A percentile compares a stretch with the other conserved stretches of the same genome.
Conservation (phyloP, 176 grass and related monocot genomes). For the Echinochloa phyllopogon region DNA sequence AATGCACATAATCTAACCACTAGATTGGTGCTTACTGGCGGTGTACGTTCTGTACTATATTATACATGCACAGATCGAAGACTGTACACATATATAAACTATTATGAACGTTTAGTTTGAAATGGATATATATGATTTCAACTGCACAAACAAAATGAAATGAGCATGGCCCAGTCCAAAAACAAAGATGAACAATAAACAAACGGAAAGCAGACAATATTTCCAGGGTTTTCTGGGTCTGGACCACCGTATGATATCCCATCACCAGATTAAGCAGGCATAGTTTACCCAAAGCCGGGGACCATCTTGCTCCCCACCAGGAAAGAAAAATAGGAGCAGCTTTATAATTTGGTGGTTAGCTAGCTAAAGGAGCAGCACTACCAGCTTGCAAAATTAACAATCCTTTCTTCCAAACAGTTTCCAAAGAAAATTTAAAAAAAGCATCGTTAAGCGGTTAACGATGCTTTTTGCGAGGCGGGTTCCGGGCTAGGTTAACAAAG, state of each 20-base stretch:
- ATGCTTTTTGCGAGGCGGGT: slow-evolving; percentile 23
- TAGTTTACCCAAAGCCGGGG: slow-evolving; percentile 24
- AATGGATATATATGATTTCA: not conserved
- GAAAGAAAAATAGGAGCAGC: not conserved
- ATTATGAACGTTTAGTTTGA: not conserved
- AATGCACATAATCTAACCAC: slow-evolving; percentile 23
- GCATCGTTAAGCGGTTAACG: slow-evolving; percentile 33
- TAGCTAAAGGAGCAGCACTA: slow-evolving; percentile 46
- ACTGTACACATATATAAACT: not conserved
- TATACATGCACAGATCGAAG: not conserved
- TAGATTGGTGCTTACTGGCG: slow-evolving; percentile 20
- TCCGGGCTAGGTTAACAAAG: slow-evolving; percentile 23
- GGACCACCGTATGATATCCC: slow-evolving; percentile 39
- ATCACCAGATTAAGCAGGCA: slow-evolving; percentile 1
- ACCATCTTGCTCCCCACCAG: slow-evolving; percentile 10
- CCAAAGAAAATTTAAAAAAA: not conserved
- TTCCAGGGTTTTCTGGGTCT: slow-evolving; percentile 5
- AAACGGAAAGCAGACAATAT: slow-evolving; percentile 18
- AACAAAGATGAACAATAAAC: not conserved
- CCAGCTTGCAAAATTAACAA: slow-evolving; percentile 41
- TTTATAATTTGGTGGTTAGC: slow-evolving; percentile 37
- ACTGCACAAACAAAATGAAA: not conserved
- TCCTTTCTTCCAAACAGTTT: slow-evolving; percentile 22
- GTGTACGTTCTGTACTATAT: not conserved
- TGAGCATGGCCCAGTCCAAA: not conserved